Conservation (phyloP, 371 early-diverging fungal genomes). For the Nematocida ausubeli region DNA sequence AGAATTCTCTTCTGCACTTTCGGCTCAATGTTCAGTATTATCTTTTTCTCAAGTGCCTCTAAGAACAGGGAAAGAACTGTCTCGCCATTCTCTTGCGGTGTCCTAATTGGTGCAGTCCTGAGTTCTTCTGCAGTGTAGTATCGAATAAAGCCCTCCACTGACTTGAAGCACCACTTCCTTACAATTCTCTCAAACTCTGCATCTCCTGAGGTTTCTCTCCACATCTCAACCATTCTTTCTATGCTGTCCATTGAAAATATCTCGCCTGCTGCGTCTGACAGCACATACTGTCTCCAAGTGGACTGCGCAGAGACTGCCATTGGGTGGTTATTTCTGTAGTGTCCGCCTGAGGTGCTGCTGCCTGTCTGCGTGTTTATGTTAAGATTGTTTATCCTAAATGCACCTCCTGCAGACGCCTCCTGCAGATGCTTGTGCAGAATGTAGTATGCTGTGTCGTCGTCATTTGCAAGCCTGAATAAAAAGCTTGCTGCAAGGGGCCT, state of each 20-base stretch:
- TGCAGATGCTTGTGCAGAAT: slow-evolving; percentile 19
- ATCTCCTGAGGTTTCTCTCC: slow-evolving; percentile 43
- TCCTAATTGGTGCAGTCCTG: not conserved
- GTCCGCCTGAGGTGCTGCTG: not conserved
- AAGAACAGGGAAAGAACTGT: not conserved
- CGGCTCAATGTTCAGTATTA: slow-evolving; percentile 14
- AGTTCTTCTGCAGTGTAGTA: slow-evolving; percentile 47
- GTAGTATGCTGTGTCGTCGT: slow-evolving; percentile 51
- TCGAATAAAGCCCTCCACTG: slow-evolving; percentile 1
- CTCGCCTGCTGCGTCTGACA: slow-evolving; percentile 2
- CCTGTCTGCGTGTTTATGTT: not conserved
- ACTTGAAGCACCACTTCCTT: slow-evolving; percentile 29
- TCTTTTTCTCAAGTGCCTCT: not conserved
- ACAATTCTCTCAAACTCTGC: slow-evolving; percentile 19
- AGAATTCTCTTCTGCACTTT: slow-evolving; percentile 47
- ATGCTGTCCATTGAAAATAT: not conserved
- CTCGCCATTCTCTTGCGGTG: not conserved
- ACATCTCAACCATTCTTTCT: slow-evolving; percentile 28
- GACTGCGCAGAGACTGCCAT: slow-evolving; percentile 17
- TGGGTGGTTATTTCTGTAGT: not conserved
- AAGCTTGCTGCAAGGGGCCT: slow-evolving; percentile 14
- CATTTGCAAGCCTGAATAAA: slow-evolving; percentile 45
- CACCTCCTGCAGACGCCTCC: not conserved
- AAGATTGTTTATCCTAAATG: not conserved
- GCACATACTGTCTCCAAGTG: slow-evolving; percentile 52